Conservation (phyloP, 2,329 filamentous ascomycete genomes). For the Amesomyces nigricolor region DNA sequence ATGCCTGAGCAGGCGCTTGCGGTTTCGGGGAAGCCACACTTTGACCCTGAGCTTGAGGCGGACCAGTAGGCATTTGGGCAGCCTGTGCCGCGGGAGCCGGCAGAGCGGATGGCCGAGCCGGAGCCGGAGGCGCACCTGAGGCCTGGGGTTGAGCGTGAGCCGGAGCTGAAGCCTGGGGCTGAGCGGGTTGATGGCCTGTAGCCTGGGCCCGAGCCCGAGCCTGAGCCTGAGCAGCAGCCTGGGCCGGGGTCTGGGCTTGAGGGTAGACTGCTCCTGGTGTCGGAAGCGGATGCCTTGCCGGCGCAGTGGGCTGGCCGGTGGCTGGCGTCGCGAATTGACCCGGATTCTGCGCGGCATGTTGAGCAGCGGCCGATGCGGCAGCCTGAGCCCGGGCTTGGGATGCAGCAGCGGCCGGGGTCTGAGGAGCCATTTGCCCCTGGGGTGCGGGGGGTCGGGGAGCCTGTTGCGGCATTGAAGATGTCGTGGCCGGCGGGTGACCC, state of each 20-base stretch:
- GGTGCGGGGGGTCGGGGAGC: background rate
- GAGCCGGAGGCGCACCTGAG: background rate
- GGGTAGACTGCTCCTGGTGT: background rate
- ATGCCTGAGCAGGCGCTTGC: background rate
- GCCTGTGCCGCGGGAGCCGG: background rate
- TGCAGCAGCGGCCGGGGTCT: background rate
- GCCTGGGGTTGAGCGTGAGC: background rate
- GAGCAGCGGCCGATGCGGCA: background rate
- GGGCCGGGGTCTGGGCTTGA: background rate
- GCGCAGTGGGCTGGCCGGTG: background rate
- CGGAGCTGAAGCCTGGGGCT: background rate
- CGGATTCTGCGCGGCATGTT: background rate
- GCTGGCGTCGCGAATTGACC: background rate
- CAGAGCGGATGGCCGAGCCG: background rate
- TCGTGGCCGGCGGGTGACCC: background rate
- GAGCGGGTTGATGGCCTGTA: background rate
- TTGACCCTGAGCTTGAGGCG: background rate
- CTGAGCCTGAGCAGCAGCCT: background rate
- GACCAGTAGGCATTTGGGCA: background rate
- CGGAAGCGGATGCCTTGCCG: background rate
- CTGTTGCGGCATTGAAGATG: background rate
- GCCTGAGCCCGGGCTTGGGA: background rate
- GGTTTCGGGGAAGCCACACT: background rate
- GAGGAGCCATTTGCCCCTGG: background rate
- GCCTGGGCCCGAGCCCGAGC: constrained; percentile 1